Base-by-base conservation (phyloP, 2,329 filamentous ascomycete genomes). In the Neodidymelliopsis sp. region DNA sequence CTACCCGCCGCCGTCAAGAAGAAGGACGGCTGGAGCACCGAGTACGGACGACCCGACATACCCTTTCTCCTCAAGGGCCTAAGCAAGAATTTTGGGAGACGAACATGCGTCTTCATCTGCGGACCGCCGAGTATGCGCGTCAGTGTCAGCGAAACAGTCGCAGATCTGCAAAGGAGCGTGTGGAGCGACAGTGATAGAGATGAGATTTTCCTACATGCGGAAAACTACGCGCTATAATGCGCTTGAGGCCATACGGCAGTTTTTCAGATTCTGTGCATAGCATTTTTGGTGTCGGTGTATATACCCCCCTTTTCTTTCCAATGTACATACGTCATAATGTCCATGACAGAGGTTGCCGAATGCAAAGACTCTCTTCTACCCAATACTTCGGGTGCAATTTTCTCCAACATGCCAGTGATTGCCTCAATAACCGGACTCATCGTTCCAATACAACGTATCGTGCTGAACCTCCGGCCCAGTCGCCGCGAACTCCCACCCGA, bases 201-300 rank as follows among this genome's bases (percentile, higher is more conserved):
- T 68, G 93, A 97, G 81, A 89, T 97, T 44, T 97, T 92, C 71
- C 74, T 97, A 71, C 93, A 97, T 77, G 90, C 92, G 3, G 93
- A 97, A 79, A 97, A 97, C 72, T 97, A 96, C 76, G 90, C 91
- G 40, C 79, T 96, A 54, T 96, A 73, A 80, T 12, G 35, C 37
- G 41, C 35, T 15, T 4, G 22, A 12, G 31, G 27, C 9, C 16
- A 16, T 6, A 18, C 9, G 29, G 31, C 29, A 31, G 8, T 45
- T 34, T 46, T 40, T 24, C 28, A 36, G 45, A 24, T 44, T 55
- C 45, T 66, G 63, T 66, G 62, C 62, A 68, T 68, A 67, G 62
- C 60, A 59, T 59, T 50, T 50, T 44, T 34, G 53, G 54, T 28
- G 28, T 41, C 44, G 47, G 37, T 33, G 56, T 54, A 54, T 59